Evolutionary conservation across 306 rosid species (phyloP).

Genomic region (Begonia masoniana): DNA sequence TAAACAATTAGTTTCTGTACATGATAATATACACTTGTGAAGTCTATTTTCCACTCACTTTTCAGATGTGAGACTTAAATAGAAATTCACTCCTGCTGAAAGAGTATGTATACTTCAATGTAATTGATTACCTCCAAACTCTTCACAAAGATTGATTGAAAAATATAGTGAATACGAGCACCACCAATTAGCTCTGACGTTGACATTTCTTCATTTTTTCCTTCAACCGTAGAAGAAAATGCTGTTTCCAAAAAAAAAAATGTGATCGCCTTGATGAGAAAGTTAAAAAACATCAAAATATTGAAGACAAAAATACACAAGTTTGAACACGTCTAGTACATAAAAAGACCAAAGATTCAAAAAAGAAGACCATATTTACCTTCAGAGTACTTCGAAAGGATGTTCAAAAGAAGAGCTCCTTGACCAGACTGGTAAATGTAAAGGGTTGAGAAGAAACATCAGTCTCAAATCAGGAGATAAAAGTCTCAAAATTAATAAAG

Average conservation of each 20-base stretch:
- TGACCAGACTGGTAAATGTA: slow-evolving; percentile 66
- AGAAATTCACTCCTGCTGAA: slow-evolving; percentile 4
- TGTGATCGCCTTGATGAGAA: slow-evolving; percentile 7
- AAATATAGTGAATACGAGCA: slow-evolving; percentile 88
- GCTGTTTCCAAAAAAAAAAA: slow-evolving; percentile 37
- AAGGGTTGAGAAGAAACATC: neutral
- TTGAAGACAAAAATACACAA: neutral
- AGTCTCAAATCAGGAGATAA: too few relatives aligned
- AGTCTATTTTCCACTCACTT: too few relatives aligned
- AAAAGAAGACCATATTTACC: slow-evolving; percentile 30
- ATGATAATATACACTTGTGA: too few relatives aligned
- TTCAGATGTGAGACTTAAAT: neutral
- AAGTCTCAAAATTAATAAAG: too few relatives aligned
- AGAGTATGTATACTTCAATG: too few relatives aligned
- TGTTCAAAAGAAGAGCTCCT: slow-evolving; percentile 92
- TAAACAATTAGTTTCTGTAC: too few relatives aligned
- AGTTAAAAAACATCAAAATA: neutral
- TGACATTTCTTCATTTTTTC: slow-evolving; percentile 95
- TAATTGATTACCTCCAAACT: slow-evolving; percentile 73
- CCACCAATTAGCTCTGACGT: slow-evolving; percentile 92
- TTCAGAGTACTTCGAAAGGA: slow-evolving; percentile 87
- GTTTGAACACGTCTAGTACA: neutral
- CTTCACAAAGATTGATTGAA: slow-evolving; percentile 81
- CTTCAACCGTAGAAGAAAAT: slow-evolving; percentile 91
- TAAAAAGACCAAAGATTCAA: slow-evolving; percentile 9